phyloP scores from a whole-genome alignment of 2,329 filamentous ascomycete species.

The Pyrenophora graminea region DNA sequence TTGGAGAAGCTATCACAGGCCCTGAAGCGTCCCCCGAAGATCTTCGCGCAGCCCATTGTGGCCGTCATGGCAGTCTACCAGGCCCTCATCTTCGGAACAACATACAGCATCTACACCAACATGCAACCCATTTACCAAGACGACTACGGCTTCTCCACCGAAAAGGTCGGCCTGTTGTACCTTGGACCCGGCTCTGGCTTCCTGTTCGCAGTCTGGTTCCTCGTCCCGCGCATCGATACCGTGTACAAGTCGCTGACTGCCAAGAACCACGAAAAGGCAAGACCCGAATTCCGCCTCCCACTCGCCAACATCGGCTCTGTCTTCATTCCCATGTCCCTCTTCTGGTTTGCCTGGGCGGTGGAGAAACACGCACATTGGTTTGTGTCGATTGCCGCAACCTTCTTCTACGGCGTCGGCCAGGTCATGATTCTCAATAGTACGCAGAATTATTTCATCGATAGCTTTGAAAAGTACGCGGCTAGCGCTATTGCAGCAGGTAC shows the following conservation, averaged over 20 bases:
- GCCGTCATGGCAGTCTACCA: slow-evolving; percentile 53
- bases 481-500: slow-evolving; percentile 56
- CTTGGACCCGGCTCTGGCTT: slow-evolving; percentile 53
- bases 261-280: slow-evolving; percentile 47
- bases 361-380: slow-evolving; percentile 49
- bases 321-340: slow-evolving; percentile 50
- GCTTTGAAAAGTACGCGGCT: slow-evolving; percentile 56
- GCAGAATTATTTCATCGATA: slow-evolving; percentile 61
- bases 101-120: slow-evolving; percentile 55
- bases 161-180: slow-evolving; percentile 53
- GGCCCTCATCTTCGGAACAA: slow-evolving; percentile 54
- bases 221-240: slow-evolving; percentile 54
- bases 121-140: slow-evolving; percentile 53
- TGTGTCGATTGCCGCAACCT: slow-evolving; percentile 49
- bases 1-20: slow-evolving; percentile 44
- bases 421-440: slow-evolving; percentile 59
- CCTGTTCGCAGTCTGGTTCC: slow-evolving; percentile 51
- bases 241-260: slow-evolving; percentile 53
- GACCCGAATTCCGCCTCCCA: slow-evolving; percentile 52
- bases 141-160: slow-evolving; percentile 52
- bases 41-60: slow-evolving; percentile 53
- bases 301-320: slow-evolving; percentile 53
- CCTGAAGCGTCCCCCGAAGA: slow-evolving; percentile 48
- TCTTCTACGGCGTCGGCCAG: slow-evolving; percentile 58
- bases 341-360: slow-evolving; percentile 52